Conservation (phyloP, 1,284 basidiomycete genomes). For the Rhodotorula sp. region DNA sequence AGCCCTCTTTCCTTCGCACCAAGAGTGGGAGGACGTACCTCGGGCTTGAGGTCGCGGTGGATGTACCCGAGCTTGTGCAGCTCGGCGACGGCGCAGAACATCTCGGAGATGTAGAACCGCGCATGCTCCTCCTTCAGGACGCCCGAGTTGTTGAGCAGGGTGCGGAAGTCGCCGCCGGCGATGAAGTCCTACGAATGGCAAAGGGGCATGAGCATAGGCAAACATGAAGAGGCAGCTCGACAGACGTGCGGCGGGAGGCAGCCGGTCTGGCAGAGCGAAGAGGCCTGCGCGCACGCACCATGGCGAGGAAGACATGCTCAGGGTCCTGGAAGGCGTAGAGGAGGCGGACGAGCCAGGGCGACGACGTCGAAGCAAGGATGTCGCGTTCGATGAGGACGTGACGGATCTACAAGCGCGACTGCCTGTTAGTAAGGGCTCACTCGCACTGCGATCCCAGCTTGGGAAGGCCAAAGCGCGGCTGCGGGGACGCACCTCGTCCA, state of each 20-base stretch:
- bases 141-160: slow-evolving; percentile 91
- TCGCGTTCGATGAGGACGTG: slow-evolving; percentile 96
- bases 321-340: slow-evolving; percentile 93
- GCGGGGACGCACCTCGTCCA: slow-evolving; percentile 76
- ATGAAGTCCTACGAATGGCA: slow-evolving; percentile 72
- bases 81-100: slow-evolving; percentile 89
- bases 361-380: slow-evolving; percentile 91
- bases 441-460: background rate
- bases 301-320: slow-evolving; percentile 86
- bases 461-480: background rate
- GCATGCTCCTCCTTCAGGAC: slow-evolving; percentile 95
- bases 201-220: background rate
- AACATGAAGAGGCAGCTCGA: too few relatives aligned
- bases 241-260: background rate
- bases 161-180: slow-evolving; percentile 93
- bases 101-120: slow-evolving; percentile 90
- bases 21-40: slow-evolving; percentile 59
- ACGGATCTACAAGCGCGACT: slow-evolving; percentile 63
- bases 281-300: slow-evolving; percentile 57
- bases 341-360: slow-evolving; percentile 88
- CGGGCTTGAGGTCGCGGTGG: slow-evolving; percentile 96
- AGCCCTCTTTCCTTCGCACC: background rate
- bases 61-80: slow-evolving; percentile 94
- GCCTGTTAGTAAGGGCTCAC: background rate
- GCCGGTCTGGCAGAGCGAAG: background rate